Evolutionary conservation across 1,284 basidiomycete species (phyloP).

Genomic region (Tetrapyrgos nigripes): DNA sequence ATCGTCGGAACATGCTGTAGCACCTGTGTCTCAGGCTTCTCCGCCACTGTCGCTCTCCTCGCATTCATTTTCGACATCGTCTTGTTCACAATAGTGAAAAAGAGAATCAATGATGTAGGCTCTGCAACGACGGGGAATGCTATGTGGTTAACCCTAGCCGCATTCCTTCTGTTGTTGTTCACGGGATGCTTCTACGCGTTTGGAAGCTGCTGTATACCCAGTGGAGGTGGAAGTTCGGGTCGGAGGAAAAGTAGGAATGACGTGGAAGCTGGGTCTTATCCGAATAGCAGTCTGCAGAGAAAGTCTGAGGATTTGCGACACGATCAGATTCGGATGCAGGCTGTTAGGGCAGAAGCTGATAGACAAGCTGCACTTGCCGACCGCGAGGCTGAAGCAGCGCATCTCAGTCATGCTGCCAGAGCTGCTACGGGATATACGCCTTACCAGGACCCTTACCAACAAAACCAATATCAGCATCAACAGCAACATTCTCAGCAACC

Average conservation of each 20-base stretch:
- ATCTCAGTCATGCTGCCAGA: too few relatives aligned
- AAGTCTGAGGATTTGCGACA: constrained; percentile 41
- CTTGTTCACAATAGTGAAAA: constrained; percentile 84
- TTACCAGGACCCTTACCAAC: too few relatives aligned
- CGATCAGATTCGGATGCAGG: constrained; percentile 77
- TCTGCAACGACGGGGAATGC: constrained; percentile 78
- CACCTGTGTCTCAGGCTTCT: constrained; percentile 81
- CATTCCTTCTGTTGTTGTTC: constrained; percentile 84
- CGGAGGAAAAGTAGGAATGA: constrained; percentile 11
- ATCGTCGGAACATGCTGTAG: constrained; percentile 88
- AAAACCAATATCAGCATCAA: too few relatives aligned
- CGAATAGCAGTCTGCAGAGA: constrained; percentile 50
- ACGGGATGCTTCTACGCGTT: constrained; percentile 85
- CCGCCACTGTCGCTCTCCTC: constrained; percentile 73
- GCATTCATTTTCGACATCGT: constrained; percentile 89
- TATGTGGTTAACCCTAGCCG: constrained; percentile 86
- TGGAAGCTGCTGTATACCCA: constrained; percentile 78
- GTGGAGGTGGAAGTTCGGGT: constrained; percentile 31
- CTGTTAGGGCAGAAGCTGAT: constrained; percentile 82
- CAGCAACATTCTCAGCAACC: background rate
- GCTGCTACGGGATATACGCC: background rate
- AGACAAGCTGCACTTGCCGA: constrained; percentile 77
- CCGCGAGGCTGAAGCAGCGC: constrained; percentile 56
- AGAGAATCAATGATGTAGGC: constrained; percentile 78
- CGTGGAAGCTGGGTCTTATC: constrained; percentile 71